A percentile compares a stretch with the other conserved stretches of the same genome.
phyloP scores from a whole-genome alignment of 345 rosid species.

The Lumnitzera littorea region DNA sequence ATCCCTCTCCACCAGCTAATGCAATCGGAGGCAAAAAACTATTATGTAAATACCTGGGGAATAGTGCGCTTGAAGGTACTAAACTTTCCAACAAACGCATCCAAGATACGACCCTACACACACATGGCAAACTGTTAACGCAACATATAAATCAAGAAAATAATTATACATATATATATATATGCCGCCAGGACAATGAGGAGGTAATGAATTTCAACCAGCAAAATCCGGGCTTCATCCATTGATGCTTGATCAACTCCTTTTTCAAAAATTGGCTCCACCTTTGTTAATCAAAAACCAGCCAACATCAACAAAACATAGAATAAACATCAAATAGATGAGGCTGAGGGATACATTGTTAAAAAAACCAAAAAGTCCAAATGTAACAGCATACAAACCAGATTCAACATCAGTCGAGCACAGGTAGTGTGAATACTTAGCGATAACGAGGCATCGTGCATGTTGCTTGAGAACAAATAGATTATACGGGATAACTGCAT shows the following conservation, averaged over 20 bases:
- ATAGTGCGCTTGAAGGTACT: slow-evolving; percentile 94
- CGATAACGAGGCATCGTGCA: slow-evolving; percentile 96
- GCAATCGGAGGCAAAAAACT: slow-evolving; percentile 1
- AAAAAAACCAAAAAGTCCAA: neutral
- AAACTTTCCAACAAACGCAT: slow-evolving; percentile 98
- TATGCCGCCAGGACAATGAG: slow-evolving; percentile 8
- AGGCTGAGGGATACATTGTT: neutral
- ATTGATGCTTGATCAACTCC: slow-evolving; percentile 88
- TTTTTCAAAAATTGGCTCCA: slow-evolving; percentile 98
- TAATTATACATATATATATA: slow-evolving; percentile 9
- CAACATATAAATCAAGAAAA: slow-evolving; percentile 1
- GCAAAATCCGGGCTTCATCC: slow-evolving; percentile 90
- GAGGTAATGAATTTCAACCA: slow-evolving; percentile 41
- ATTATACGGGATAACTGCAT: slow-evolving; percentile 92
- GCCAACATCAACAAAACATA: slow-evolving; percentile 8
- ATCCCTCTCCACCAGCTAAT: neutral
- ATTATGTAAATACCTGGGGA: slow-evolving; percentile 64
- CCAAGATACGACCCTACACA: slow-evolving; percentile 85
- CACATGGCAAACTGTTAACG: slow-evolving; percentile 14
- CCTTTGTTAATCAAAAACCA: slow-evolving; percentile 33
- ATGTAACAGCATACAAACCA: slow-evolving; percentile 37
- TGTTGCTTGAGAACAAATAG: slow-evolving; percentile 91
- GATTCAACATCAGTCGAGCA: slow-evolving; percentile 96
- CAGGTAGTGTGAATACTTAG: slow-evolving; percentile 96
- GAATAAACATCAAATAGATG: neutral